Conservation (phyloP, 1,284 basidiomycete species). For the Moesziomyces aphidis region DNA sequence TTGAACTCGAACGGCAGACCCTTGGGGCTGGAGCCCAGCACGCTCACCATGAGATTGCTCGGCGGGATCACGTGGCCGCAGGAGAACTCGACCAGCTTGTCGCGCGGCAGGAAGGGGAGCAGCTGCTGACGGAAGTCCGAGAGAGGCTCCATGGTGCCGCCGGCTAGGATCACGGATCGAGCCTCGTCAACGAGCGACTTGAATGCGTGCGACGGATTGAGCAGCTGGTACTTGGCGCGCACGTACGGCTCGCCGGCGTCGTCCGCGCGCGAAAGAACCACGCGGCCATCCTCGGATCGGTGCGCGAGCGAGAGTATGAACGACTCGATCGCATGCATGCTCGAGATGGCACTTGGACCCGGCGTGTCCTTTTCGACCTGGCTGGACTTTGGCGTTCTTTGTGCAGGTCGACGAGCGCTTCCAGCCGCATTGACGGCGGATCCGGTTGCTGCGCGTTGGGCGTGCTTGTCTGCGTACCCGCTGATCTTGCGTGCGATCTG, state of each 20-base stretch:
- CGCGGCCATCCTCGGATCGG: slow-evolving; percentile 78
- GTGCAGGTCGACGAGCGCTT: slow-evolving; percentile 2
- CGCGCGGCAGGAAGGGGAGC: slow-evolving; percentile 76
- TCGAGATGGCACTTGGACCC: slow-evolving; percentile 73
- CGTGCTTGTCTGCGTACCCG: slow-evolving; percentile 79
- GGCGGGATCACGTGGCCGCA: slow-evolving; percentile 93
- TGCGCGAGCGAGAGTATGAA: slow-evolving; percentile 86
- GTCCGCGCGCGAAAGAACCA: slow-evolving; percentile 13
- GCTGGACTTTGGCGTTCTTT: neutral
- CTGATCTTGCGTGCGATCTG: slow-evolving; percentile 80
- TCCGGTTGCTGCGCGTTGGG: slow-evolving; percentile 75
- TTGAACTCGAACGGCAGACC: slow-evolving; percentile 85
- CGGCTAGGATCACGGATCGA: slow-evolving; percentile 85
- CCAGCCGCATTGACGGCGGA: slow-evolving; percentile 71
- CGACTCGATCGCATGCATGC: slow-evolving; percentile 84
- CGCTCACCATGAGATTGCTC: slow-evolving; percentile 81
- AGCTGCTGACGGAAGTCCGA: slow-evolving; percentile 88
- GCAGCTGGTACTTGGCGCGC: slow-evolving; percentile 87
- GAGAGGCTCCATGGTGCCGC: slow-evolving; percentile 97
- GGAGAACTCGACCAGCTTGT: slow-evolving; percentile 81
- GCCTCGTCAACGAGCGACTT: slow-evolving; percentile 82
- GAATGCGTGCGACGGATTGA: slow-evolving; percentile 93
- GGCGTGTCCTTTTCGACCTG: neutral
- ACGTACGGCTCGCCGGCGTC: slow-evolving; percentile 63
- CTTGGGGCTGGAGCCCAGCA: slow-evolving; percentile 81